Conservation (phyloP, 108 stramenopile species). For the Bacterosira constricta region DNA sequence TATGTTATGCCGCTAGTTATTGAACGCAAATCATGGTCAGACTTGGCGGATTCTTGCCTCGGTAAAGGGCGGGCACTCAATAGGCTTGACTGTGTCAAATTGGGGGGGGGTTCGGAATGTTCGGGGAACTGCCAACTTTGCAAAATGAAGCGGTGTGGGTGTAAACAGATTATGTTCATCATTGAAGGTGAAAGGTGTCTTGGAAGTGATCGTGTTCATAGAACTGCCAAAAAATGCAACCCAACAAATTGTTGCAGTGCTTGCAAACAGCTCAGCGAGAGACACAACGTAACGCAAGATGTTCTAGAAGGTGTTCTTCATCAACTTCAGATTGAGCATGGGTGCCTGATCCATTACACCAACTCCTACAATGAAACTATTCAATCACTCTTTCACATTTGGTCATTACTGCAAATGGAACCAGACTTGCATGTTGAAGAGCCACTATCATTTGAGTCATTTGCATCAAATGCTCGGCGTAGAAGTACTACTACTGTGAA, state of each 20-base stretch:
- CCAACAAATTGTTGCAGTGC: conserved; percentile 32
- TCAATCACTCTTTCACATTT: conserved; percentile 41
- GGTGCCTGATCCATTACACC: conserved; percentile 54
- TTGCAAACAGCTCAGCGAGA: conserved; percentile 42
- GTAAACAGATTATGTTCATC: conserved; percentile 54
- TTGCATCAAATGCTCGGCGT: conserved; percentile 30
- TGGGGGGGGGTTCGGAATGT: conserved; percentile 30
- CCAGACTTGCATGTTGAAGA: not conserved
- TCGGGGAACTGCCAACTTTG: conserved; percentile 52
- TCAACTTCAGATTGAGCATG: conserved; percentile 52
- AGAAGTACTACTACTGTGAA: not conserved
- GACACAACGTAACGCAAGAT: conserved; percentile 47
- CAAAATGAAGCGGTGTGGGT: conserved; percentile 60
- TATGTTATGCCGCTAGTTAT: conserved; percentile 47
- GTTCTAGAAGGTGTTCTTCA: conserved; percentile 42
- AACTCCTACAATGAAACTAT: conserved; percentile 55
- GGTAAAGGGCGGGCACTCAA: conserved; percentile 43
- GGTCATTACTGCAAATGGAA: conserved; percentile 24
- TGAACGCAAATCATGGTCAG: conserved; percentile 61
- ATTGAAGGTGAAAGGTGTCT: conserved; percentile 60
- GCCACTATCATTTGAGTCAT: conserved; percentile 21
- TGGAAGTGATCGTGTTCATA: conserved; percentile 23
- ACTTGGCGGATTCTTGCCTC: conserved; percentile 57
- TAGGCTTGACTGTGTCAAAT: conserved; percentile 54
- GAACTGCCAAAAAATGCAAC: conserved; percentile 33